Conservation (phyloP, 495 filamentous ascomycete genomes). For the Trypethelium eluteriae region DNA sequence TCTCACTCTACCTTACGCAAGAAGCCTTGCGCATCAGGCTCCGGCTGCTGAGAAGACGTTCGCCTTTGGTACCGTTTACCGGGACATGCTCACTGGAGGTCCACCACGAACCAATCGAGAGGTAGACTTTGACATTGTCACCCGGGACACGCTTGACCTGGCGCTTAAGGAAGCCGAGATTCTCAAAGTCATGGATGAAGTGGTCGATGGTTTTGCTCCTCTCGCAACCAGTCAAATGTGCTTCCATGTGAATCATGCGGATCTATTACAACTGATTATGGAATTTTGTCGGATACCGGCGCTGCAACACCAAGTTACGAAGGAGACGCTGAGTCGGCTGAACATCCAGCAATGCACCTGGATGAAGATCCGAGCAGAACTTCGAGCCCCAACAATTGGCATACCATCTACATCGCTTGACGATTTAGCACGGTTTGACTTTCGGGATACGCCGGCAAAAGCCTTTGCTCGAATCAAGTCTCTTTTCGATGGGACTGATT, state of each 20-base stretch:
- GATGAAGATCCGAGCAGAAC: conserved; percentile 75
- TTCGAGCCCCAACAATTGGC: conserved; percentile 69
- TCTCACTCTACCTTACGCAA: conserved; percentile 79
- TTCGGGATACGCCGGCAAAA: conserved; percentile 67
- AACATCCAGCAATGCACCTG: conserved; percentile 77
- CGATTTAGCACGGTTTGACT: conserved; percentile 85
- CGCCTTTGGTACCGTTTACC: conserved; percentile 82
- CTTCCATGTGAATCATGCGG: conserved; percentile 86
- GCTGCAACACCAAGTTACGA: conserved; percentile 59
- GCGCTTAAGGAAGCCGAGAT: conserved; percentile 89
- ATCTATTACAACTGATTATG: conserved; percentile 74
- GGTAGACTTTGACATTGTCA: conserved; percentile 92
- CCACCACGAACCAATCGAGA: conserved; percentile 78
- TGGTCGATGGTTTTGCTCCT: conserved; percentile 73
- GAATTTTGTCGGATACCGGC: conserved; percentile 74
- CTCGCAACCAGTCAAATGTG: conserved; percentile 66
- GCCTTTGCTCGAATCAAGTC: conserved; percentile 62
- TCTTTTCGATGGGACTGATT: conserved; percentile 65
- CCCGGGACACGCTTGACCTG: conserved; percentile 68
- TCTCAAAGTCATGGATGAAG: conserved; percentile 89
- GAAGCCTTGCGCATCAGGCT: conserved; percentile 68
- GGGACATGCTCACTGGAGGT: conserved; percentile 65
- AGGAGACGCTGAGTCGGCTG: conserved; percentile 79
- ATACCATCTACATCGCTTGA: conserved; percentile 86
- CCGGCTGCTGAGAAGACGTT: conserved; percentile 67